Percentiles rank a stretch among this genome's conserved stretches.
Conservation (phyloP, 768 basidiomycete species). For the Hysterangium stoloniferum region DNA sequence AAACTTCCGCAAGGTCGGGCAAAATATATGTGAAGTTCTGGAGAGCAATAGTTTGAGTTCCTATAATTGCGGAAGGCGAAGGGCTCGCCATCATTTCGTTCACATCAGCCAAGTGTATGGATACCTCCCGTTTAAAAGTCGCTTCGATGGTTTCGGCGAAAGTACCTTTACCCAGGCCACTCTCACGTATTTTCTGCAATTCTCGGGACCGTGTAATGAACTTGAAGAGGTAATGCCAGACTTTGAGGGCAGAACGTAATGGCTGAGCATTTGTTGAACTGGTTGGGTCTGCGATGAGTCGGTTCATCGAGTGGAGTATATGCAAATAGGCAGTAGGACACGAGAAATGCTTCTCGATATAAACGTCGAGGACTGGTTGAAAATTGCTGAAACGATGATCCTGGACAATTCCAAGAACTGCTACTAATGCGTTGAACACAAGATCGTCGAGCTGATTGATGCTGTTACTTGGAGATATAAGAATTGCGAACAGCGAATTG, state of each 20-base stretch:
- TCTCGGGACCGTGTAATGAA: conserved; percentile 89
- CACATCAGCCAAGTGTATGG: conserved; percentile 67
- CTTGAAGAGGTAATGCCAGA: conserved; percentile 95
- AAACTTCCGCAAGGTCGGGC: conserved; percentile 79
- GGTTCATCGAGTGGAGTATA: conserved; percentile 83
- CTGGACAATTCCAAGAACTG: conserved; percentile 85
- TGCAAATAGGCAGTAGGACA: conserved; percentile 74
- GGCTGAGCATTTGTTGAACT: conserved; percentile 65
- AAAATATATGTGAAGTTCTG: conserved; percentile 91
- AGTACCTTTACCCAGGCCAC: conserved; percentile 70
- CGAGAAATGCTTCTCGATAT: conserved; percentile 84
- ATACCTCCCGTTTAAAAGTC: conserved; percentile 78
- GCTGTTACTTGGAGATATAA: conserved; percentile 68
- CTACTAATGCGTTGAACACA: conserved; percentile 87
- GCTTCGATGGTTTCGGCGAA: conserved; percentile 82
- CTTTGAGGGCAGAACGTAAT: conserved; percentile 85
- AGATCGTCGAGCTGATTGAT: conserved; percentile 73
- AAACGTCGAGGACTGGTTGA: conserved; percentile 86
- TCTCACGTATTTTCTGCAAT: conserved; percentile 74
- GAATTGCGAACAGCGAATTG: conserved; percentile 85
- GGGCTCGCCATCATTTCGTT: conserved; percentile 83
- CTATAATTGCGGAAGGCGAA: conserved; percentile 81
- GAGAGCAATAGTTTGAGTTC: conserved; percentile 89
- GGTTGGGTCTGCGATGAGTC: conserved; percentile 66
- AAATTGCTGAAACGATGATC: conserved; percentile 95